These are phyloP conservation scores for Golubevia sp. DNA, from an alignment of 1,284 basidiomycete genomes.

Conservation along the genomic window DNA sequence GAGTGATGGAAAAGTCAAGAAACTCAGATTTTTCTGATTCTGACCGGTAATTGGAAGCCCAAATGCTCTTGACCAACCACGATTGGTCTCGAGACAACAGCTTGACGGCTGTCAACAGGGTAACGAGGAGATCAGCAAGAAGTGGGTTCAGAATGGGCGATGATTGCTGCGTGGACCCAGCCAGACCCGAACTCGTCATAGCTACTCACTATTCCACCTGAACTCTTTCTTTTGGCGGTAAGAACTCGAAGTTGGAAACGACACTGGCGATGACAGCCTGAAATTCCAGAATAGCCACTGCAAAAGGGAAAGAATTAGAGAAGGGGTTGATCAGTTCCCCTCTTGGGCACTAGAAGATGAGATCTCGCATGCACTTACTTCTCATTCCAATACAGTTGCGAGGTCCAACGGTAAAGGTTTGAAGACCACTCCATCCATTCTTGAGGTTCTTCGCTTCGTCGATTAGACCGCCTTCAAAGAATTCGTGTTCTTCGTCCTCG, in stretches of 20 bases:
- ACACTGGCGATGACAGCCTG: neutral
- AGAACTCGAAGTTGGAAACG: conserved; percentile 3
- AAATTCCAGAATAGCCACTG: conserved; percentile 3
- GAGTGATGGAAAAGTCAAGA: too few relatives aligned
- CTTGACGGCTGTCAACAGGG: neutral
- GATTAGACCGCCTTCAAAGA: neutral
- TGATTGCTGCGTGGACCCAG: too few relatives aligned
- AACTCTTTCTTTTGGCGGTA: neutral
- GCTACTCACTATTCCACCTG: too few relatives aligned
- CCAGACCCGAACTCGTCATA: too few relatives aligned
- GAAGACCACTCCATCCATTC: conserved; percentile 2
- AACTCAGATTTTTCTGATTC: conserved; percentile 1
- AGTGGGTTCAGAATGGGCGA: too few relatives aligned
- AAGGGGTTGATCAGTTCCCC: neutral
- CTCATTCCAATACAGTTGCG: conserved; percentile 2
- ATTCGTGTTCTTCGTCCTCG: neutral
- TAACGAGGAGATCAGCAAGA: too few relatives aligned
- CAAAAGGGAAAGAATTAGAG: neutral
- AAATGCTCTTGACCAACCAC: conserved; percentile 3
- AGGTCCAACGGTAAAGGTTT: conserved; percentile 2
- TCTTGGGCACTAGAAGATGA: too few relatives aligned
- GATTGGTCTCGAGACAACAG: conserved; percentile 1
- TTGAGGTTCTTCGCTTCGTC: neutral
- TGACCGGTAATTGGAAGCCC: conserved; percentile 1
- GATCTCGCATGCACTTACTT: too few relatives aligned